A percentile compares a stretch with the other conserved stretches of the same genome.
Evolutionary conservation across 441 rosid genomes (phyloP).

Genomic region (Aquilaria agallochum): DNA sequence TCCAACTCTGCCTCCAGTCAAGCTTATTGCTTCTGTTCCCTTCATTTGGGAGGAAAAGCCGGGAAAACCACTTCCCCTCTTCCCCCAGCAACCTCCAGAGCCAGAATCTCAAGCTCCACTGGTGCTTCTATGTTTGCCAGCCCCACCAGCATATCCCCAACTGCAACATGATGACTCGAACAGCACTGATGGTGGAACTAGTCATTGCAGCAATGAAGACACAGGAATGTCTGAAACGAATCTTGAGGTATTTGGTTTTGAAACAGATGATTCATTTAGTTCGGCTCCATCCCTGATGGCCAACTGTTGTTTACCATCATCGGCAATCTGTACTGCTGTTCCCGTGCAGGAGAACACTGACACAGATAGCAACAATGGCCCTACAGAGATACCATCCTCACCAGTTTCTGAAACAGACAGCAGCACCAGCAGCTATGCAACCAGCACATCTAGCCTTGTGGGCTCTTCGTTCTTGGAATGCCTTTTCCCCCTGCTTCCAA

Average conservation of each 20-base stretch:
- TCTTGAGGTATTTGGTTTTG: slow-evolving; percentile 32
- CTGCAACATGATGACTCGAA: background rate
- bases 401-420: slow-evolving; percentile 55
- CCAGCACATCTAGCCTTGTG: slow-evolving; percentile 58
- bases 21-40: slow-evolving; percentile 68
- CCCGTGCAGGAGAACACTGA: slow-evolving; percentile 26
- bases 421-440: slow-evolving; percentile 65
- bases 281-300: slow-evolving; percentile 45
- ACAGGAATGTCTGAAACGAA: slow-evolving; percentile 21
- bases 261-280: slow-evolving; percentile 49
- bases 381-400: slow-evolving; percentile 36
- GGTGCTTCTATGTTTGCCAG: slow-evolving; percentile 17
- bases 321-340: slow-evolving; percentile 31
- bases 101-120: slow-evolving; percentile 18
- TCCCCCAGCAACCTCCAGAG: slow-evolving; percentile 23
- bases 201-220: slow-evolving; percentile 9
- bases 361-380: slow-evolving; percentile 16
- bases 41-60: slow-evolving; percentile 86
- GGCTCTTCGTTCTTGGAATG: slow-evolving; percentile 75
- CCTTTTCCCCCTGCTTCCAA: slow-evolving; percentile 69
- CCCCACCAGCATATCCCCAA: slow-evolving; percentile 28
- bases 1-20: slow-evolving; percentile 35
- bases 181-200: slow-evolving; percentile 1
- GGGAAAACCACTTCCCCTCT: slow-evolving; percentile 49
- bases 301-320: slow-evolving; percentile 34